Base-by-base conservation (phyloP, 192 early-diverging fungal genomes). In the Backusella australiensis region DNA sequence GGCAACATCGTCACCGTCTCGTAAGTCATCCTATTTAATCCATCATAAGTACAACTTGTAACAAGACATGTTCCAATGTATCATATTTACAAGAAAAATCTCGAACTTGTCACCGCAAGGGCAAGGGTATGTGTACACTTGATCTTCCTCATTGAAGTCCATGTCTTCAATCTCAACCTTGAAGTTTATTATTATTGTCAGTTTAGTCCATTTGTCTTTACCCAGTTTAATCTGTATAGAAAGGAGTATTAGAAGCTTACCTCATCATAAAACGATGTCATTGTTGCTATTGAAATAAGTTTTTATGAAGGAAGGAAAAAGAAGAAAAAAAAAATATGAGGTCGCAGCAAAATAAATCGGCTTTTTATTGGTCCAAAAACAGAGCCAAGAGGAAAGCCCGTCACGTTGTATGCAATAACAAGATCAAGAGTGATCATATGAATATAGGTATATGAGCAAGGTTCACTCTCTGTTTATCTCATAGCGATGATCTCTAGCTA, bases 41-140 rank as follows among this genome's bases (percentile, higher is more conserved):
- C 3, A 49, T 19, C 15, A 7, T 23, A 6, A 56, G 72, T 71
- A 34, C 11, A 65, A 63, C 34, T 42, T 39, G 19, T 8, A 67
- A 34, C 11, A n/a, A 26, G 34, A 63, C 19, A 36, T 19, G 49
- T 2, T n/a, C 39, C 11, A 12, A 69, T 6, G 1, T 17, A 32
- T 39, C 52, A n/a, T 65, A 69, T 71, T 65, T 84, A 92, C 91
- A 81, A 89, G 79, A 5, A 93, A 90, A 75, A 97, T 97, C 77
- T 93, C 85, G 79, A 99, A 99, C 29, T 90, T 88, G 89, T 99
- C 97, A 14, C 97, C 97, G 85, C 97, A 99, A 2, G 97, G 97
- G 80, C 96, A 99, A 34, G 97, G 97, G 78, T 96, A 99, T 67
- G 87, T 89, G 86, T 96, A 99, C 14, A 89, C 85, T 71, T 90